Conservation (phyloP, 2,329 filamentous ascomycete species). For the Alternaria arborescens region DNA sequence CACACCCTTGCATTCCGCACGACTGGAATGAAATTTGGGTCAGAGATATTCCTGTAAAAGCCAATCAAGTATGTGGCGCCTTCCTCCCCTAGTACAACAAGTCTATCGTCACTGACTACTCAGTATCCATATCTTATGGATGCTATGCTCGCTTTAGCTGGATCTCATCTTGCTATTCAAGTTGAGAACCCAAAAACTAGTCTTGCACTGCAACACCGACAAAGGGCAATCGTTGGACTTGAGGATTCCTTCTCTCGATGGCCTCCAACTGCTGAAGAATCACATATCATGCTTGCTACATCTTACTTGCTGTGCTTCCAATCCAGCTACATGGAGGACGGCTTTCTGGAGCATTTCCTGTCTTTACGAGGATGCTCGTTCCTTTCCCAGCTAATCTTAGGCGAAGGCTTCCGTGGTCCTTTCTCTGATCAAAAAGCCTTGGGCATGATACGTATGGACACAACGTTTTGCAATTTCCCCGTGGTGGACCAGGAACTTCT, state of each 20-base stretch:
- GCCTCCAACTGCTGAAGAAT: slow-evolving; percentile 32
- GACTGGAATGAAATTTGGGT: slow-evolving; percentile 25
- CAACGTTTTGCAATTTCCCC: slow-evolving; percentile 17
- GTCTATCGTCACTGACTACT: slow-evolving; percentile 5
- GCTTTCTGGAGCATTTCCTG: slow-evolving; percentile 30
- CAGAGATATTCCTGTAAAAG: slow-evolving; percentile 24
- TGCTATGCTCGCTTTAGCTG: slow-evolving; percentile 34
- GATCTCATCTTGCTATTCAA: slow-evolving; percentile 32
- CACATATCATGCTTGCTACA: slow-evolving; percentile 36
- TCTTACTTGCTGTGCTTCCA: slow-evolving; percentile 33
- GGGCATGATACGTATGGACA: slow-evolving; percentile 13
- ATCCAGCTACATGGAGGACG: slow-evolving; percentile 30
- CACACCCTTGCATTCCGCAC: slow-evolving; percentile 39
- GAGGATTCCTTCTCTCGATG: slow-evolving; percentile 31
- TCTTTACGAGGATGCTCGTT: slow-evolving; percentile 31
- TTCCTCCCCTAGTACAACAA: not conserved
- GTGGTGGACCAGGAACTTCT: slow-evolving; percentile 21
- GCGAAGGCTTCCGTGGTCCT: slow-evolving; percentile 18
- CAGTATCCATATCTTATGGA: slow-evolving; percentile 39
- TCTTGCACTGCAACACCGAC: slow-evolving; percentile 27
- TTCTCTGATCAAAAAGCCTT: slow-evolving; percentile 22
- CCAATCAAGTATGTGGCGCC: slow-evolving; percentile 23
- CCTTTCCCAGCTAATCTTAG: slow-evolving; percentile 27
- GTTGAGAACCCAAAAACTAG: slow-evolving; percentile 16
- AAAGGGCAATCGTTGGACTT: slow-evolving; percentile 33